These are phyloP conservation scores for Bryum argenteum DNA, from an alignment of 225 moss, liverwort and hornwort genomes.

Conservation along the genomic window DNA sequence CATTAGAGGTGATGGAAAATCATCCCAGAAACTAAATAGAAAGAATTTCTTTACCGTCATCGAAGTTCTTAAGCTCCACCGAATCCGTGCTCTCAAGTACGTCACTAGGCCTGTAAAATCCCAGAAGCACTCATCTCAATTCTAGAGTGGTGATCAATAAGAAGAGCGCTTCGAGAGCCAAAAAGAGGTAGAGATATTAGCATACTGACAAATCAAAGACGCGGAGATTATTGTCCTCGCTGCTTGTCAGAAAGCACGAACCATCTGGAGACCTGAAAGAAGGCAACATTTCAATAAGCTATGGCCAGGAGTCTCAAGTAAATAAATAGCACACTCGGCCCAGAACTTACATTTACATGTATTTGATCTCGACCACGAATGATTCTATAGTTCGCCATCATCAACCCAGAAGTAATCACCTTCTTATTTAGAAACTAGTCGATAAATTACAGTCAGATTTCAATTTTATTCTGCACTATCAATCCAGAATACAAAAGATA, in stretches of 20 bases:
- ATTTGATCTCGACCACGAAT: too few species aligned
- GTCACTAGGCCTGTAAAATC: constrained; percentile 70
- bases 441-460: too few species aligned
- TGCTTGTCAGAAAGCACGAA: constrained; percentile 86
- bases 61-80: constrained; percentile 37
- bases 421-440: too few species aligned
- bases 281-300: background rate
- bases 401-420: background rate
- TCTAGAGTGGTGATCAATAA: background rate
- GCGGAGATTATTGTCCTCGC: constrained; percentile 87
- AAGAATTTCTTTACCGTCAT: constrained; percentile 53
- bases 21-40: background rate
- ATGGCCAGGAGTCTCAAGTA: background rate
- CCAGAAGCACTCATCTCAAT: background rate
- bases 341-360: too few species aligned
- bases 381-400: background rate
- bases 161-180: too few species aligned
- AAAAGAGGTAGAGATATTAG: background rate
- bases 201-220: constrained; percentile 80
- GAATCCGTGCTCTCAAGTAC: constrained; percentile 60
- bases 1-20: background rate
- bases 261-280: constrained; percentile 87
- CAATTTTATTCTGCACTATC: too few species aligned
- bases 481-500: too few species aligned
- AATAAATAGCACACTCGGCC: background rate